Evolutionary conservation across 345 rosid genomes (phyloP).

Genomic region (Orychophragmus violaceus): DNA sequence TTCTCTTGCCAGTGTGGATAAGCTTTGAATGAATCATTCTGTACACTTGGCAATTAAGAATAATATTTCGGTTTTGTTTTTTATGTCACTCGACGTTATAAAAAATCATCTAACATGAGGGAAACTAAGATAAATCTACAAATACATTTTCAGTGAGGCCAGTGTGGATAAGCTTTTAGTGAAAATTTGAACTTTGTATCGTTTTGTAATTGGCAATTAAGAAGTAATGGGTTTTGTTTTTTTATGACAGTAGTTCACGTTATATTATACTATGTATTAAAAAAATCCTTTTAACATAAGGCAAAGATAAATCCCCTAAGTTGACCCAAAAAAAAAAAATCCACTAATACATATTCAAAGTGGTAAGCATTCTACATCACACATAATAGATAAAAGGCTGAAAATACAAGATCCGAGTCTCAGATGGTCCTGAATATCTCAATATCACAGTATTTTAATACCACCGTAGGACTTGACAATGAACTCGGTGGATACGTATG

Average conservation of each 20-base stretch:
- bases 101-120: no score
- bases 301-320: neutral
- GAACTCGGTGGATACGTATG: neutral
- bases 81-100: no score
- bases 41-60: no score
- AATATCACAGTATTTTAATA: neutral
- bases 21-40: neutral
- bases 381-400: neutral
- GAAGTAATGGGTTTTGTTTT: neutral
- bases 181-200: neutral
- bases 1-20: neutral
- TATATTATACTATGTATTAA: no score
- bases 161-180: neutral
- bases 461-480: neutral
- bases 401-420: neutral
- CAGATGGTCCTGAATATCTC: neutral
- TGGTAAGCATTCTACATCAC: neutral
- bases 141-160: no score
- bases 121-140: no score
- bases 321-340: no score
- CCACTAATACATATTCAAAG: neutral
- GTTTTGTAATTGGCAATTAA: neutral
- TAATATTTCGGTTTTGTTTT: no score
- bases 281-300: neutral
- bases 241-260: neutral